phyloP scores from a whole-genome alignment of 2,329 filamentous ascomycete genomes.

The Lasiodiplodia hormozganensis region DNA sequence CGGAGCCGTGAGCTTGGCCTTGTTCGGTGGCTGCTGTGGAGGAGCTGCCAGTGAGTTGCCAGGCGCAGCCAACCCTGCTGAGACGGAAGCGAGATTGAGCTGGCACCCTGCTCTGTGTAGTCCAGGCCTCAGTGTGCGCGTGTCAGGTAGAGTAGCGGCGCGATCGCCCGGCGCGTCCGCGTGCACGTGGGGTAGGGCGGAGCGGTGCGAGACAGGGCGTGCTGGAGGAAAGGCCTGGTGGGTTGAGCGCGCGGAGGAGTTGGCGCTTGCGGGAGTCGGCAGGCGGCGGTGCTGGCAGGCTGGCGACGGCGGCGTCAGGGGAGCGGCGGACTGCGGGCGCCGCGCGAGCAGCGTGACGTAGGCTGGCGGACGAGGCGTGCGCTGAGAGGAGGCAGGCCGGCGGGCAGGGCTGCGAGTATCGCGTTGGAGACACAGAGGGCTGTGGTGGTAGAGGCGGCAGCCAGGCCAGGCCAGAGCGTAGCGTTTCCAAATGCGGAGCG shows the following conservation, averaged over 20 bases:
- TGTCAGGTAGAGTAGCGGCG: conserved; percentile 22
- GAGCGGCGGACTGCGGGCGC: conserved; percentile 1
- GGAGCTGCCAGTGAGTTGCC: conserved; percentile 23
- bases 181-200: conserved; percentile 28
- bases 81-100: conserved; percentile 31
- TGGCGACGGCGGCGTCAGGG: conserved; percentile 12
- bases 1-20: conserved; percentile 22
- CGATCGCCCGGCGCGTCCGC: conserved; percentile 22
- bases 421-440: neutral
- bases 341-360: neutral
- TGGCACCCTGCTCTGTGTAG: conserved; percentile 24
- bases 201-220: conserved; percentile 19
- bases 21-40: conserved; percentile 22
- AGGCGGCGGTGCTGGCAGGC: conserved; percentile 5
- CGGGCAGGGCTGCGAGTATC: conserved; percentile 17
- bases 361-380: neutral
- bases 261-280: conserved; percentile 25
- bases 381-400: neutral
- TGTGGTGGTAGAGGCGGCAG: conserved; percentile 23
- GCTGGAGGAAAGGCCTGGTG: neutral
- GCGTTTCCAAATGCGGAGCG: conserved; percentile 24
- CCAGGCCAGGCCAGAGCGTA: conserved; percentile 12
- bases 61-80: conserved; percentile 29
- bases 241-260: conserved; percentile 20
- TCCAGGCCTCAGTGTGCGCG: conserved; percentile 21